A percentile compares a stretch with the other conserved stretches of the same genome.
phyloP scores from a whole-genome alignment of 768 basidiomycete species.

The Boletus tomentosulus region DNA sequence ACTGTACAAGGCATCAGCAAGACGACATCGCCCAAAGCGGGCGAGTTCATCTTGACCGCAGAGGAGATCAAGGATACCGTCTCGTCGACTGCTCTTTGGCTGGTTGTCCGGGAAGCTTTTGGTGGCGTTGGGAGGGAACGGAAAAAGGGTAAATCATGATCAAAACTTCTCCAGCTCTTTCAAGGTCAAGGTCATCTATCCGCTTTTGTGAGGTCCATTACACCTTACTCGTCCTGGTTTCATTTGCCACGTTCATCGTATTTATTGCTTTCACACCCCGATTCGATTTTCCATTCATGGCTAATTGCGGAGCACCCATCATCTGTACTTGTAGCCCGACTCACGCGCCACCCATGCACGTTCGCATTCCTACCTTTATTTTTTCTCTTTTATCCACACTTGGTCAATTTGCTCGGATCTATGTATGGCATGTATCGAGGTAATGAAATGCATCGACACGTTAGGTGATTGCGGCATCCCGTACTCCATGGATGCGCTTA shows the following conservation, averaged over 20 bases:
- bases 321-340: conserved; percentile 22
- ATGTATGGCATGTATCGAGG: conserved; percentile 13
- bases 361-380: neutral
- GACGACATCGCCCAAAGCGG: conserved; percentile 17
- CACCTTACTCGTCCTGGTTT: conserved; percentile 4
- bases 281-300: conserved; percentile 6
- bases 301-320: conserved; percentile 11
- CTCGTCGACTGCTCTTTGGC: conserved; percentile 83
- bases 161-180: neutral
- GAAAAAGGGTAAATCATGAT: conserved; percentile 68
- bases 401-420: conserved; percentile 21
- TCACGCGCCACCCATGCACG: conserved; percentile 9
- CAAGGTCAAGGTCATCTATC: conserved; percentile 12
- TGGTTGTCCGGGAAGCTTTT: conserved; percentile 89
- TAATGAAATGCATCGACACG: conserved; percentile 4
- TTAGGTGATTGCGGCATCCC: conserved; percentile 1
- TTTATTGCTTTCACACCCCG: conserved; percentile 12
- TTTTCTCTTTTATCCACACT: neutral
- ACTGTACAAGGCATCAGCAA: conserved; percentile 24
- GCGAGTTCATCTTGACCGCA: conserved; percentile 60
- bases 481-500: neutral
- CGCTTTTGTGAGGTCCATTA: conserved; percentile 9
- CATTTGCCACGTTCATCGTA: conserved; percentile 10
- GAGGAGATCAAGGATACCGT: conserved; percentile 95
- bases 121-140: conserved; percentile 80